These are phyloP conservation scores for Scutellospora calospora DNA, from an alignment of 371 early-diverging fungal genomes.

Conservation along the genomic window DNA sequence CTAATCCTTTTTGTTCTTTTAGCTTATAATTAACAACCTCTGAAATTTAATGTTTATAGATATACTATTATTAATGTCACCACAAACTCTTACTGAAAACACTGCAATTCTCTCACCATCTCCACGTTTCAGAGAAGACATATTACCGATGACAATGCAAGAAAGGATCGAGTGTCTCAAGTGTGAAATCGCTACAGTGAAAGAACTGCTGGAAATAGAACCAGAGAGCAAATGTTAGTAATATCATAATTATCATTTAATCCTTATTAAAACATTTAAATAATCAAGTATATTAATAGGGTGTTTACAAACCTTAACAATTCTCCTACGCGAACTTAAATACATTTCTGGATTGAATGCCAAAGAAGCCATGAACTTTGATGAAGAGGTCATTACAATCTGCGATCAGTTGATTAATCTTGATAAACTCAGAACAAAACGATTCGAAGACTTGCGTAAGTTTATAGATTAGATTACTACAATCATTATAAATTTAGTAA, in stretches of 20 bases:
- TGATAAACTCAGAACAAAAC: slow-evolving; percentile 25
- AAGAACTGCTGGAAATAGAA: slow-evolving; percentile 87
- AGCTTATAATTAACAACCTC: not conserved
- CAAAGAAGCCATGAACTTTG: not conserved
- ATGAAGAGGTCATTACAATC: slow-evolving; percentile 21
- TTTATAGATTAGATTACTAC: not conserved
- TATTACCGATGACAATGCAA: slow-evolving; percentile 30
- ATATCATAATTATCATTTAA: not conserved
- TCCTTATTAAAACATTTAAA: not conserved
- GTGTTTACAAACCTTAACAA: slow-evolving; percentile 38
- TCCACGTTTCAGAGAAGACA: not conserved
- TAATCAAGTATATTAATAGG: not conserved
- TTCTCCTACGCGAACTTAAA: slow-evolving; percentile 35
- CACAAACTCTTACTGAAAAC: not conserved
- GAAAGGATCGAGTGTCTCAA: slow-evolving; percentile 59
- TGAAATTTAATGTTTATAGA: not conserved
- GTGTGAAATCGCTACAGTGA: slow-evolving; percentile 70
- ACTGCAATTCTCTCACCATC: not conserved
- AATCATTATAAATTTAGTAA: not conserved
- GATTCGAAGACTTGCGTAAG: slow-evolving; percentile 42
- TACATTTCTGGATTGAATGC: not conserved
- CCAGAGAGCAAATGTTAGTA: slow-evolving; percentile 87
- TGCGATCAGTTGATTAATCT: slow-evolving; percentile 37
- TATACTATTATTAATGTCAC: not conserved
- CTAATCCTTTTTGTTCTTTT: too few relatives aligned